Percentiles rank a stretch among this genome's conserved stretches.
Evolutionary conservation across 2,329 filamentous ascomycete genomes (phyloP).

Genomic region (Annulohypoxylon truncatum): DNA sequence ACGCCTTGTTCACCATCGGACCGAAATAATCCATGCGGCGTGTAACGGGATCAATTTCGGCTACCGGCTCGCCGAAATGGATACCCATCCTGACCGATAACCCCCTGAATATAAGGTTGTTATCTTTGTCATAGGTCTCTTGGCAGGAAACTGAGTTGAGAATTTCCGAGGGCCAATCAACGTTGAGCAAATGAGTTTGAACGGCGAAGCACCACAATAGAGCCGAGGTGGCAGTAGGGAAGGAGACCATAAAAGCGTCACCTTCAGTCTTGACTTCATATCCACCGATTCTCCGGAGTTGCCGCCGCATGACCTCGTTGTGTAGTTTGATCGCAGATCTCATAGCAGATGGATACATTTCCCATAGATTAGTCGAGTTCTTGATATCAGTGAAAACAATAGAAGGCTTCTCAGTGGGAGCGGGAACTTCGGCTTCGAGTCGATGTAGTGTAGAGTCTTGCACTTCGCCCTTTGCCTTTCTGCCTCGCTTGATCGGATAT

Average conservation of each 20-base stretch:
- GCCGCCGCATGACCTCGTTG: slow-evolving; percentile 95
- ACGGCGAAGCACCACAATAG: slow-evolving; percentile 97
- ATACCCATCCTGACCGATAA: slow-evolving; percentile 97
- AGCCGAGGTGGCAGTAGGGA: slow-evolving; percentile 93
- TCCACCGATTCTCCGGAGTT: slow-evolving; percentile 91
- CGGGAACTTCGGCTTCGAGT: slow-evolving; percentile 89
- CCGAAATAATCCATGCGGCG: slow-evolving; percentile 99
- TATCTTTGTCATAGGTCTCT: slow-evolving; percentile 83
- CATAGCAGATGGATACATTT: slow-evolving; percentile 95
- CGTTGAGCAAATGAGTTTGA: slow-evolving; percentile 86
- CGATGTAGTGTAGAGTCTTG: slow-evolving; percentile 88
- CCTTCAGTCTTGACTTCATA: slow-evolving; percentile 99
- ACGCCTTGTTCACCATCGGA: slow-evolving; percentile 97
- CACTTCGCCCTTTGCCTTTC: slow-evolving; percentile 71
- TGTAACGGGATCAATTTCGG: slow-evolving; percentile 94
- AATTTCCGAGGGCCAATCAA: slow-evolving; percentile 93
- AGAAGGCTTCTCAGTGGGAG: slow-evolving; percentile 88
- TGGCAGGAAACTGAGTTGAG: slow-evolving; percentile 87
- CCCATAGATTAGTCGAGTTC: slow-evolving; percentile 96
- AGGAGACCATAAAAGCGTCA: slow-evolving; percentile 99
- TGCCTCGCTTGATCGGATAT: slow-evolving; percentile 71
- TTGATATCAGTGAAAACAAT: slow-evolving; percentile 99
- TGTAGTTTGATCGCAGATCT: slow-evolving; percentile 96
- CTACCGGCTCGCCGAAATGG: slow-evolving; percentile 94
- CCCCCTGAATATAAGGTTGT: slow-evolving; percentile 90